Percentiles rank a stretch among this genome's conserved stretches.
Evolutionary conservation across 2,329 filamentous ascomycete genomes (phyloP).

Genomic region (Rhynchosporium agropyri): DNA sequence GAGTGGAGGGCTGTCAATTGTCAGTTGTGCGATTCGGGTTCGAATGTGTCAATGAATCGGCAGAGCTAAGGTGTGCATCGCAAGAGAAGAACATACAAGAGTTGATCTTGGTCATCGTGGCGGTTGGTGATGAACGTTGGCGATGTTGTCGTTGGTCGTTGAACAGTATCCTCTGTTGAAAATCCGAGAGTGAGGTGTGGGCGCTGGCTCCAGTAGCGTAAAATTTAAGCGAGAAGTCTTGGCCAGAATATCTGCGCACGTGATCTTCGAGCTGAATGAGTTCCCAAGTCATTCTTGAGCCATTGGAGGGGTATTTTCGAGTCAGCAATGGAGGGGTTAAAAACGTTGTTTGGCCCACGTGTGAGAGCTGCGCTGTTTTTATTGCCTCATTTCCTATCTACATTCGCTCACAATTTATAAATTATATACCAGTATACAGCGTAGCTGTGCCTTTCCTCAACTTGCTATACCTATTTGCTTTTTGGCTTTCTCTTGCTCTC

Average conservation of each 20-base stretch:
- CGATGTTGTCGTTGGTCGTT: conserved; percentile 31
- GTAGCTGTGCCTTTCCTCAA: too few relatives aligned
- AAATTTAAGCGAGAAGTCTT: conserved; percentile 15
- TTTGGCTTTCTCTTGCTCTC: background rate
- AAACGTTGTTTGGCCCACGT: conserved; percentile 22
- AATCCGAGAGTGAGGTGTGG: conserved; percentile 5
- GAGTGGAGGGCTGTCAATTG: conserved; percentile 62
- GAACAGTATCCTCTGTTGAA: conserved; percentile 2
- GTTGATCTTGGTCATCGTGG: conserved; percentile 74
- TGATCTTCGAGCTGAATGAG: background rate
- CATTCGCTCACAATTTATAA: background rate
- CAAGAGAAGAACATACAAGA: conserved; percentile 48
- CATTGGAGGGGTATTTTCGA: conserved; percentile 18
- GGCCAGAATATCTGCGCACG: background rate
- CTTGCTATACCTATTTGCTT: background rate
- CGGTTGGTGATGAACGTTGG: conserved; percentile 40
- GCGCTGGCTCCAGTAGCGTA: conserved; percentile 2
- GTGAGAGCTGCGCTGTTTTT: conserved; percentile 16
- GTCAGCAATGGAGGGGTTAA: conserved; percentile 15
- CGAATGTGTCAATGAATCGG: background rate
- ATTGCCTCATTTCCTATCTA: background rate
- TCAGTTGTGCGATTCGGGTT: conserved; percentile 17
- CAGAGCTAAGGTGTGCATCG: conserved; percentile 15
- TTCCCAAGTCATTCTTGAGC: conserved; percentile 1
- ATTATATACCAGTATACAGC: background rate